These are phyloP conservation scores for Leccinum subgranulosum DNA, from an alignment of 768 basidiomycete species.

Conservation along the genomic window DNA sequence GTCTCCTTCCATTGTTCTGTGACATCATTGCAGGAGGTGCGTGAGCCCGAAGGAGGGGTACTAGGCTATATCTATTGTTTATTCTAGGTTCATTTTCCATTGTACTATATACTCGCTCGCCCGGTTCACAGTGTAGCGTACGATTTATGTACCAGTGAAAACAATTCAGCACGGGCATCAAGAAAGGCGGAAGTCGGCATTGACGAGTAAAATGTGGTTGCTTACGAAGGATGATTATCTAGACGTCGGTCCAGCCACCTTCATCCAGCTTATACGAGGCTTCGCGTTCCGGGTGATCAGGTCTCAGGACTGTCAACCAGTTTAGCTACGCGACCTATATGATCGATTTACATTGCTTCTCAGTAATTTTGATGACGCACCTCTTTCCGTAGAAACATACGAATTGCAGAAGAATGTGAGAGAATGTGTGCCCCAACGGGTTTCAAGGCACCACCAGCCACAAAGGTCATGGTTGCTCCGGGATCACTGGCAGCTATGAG, in stretches of 20 bases:
- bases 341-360: neutral
- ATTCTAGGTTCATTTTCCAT: no score
- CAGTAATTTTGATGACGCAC: constrained; percentile 32
- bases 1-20: no score
- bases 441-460: constrained; percentile 89
- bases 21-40: no score
- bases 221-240: constrained; percentile 17
- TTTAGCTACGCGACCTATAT: constrained; percentile 84
- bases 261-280: constrained; percentile 90
- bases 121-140: neutral
- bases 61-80: no score
- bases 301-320: constrained; percentile 89
- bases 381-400: constrained; percentile 85
- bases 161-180: neutral
- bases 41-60: no score
- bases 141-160: no score
- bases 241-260: constrained; percentile 88
- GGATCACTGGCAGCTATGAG: constrained; percentile 82
- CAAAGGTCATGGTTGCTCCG: constrained; percentile 93
- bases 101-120: neutral
- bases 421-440: constrained; percentile 89
- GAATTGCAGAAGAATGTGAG: constrained; percentile 81
- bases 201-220: neutral
- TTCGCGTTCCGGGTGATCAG: constrained; percentile 83
- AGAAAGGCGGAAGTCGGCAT: neutral